Conservation (phyloP, 2,329 filamentous ascomycete species). For the Trichoderma endophyticum region DNA sequence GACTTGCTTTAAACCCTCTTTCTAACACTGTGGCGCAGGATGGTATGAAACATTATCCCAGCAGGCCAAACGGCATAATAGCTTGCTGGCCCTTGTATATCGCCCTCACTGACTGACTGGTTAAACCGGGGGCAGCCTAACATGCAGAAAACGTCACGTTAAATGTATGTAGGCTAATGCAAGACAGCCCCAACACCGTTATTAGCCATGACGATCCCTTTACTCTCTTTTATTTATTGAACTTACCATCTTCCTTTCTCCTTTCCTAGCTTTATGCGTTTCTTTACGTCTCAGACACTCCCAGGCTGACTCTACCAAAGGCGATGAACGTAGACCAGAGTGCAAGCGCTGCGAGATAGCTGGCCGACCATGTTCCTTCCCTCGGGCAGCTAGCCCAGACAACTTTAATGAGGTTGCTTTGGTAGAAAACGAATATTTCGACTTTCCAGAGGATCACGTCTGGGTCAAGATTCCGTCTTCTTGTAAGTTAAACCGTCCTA, state of each 20-base stretch:
- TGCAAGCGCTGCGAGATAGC: slow-evolving; percentile 7
- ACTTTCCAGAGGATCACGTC: neutral
- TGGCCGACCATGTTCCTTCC: slow-evolving; percentile 1
- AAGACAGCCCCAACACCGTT: neutral
- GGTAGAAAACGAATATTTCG: neutral
- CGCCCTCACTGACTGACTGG: neutral
- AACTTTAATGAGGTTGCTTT: neutral
- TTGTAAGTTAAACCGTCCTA: neutral
- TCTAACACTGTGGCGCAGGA: neutral
- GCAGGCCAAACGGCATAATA: neutral
- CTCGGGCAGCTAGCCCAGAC: neutral
- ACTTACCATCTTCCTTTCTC: neutral
- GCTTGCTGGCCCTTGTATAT: neutral
- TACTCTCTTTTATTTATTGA: neutral
- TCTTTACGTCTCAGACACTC: neutral
- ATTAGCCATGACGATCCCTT: neutral
- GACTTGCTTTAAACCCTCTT: neutral
- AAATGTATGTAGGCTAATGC: slow-evolving; percentile 11
- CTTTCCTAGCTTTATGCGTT: too few species aligned
- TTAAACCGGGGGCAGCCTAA: neutral
- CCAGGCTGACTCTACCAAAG: neutral
- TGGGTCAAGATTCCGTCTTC: neutral
- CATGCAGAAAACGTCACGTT: slow-evolving; percentile 11
- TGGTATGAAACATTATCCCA: neutral
- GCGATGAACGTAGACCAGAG: neutral